These are phyloP conservation scores for Bothia castanella DNA, from an alignment of 1,284 basidiomycete genomes.

Conservation along the genomic window DNA sequence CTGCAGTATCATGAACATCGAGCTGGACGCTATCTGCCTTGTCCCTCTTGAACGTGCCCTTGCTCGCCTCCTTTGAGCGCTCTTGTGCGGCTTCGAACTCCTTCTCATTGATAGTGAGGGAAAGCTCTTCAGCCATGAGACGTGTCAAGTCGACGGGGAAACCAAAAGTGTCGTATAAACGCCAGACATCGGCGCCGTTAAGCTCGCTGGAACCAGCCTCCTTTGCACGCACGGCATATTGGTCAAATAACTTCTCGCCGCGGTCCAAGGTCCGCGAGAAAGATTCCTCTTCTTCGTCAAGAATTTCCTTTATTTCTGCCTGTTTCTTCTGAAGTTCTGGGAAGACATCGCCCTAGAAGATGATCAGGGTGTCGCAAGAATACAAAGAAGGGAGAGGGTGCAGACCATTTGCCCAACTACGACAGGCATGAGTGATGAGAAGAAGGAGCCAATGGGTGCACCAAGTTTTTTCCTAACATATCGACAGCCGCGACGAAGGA, in stretches of 20 bases:
- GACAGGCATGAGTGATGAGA: conserved; percentile 87
- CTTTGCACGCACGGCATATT: conserved; percentile 74
- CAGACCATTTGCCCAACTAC: conserved; percentile 86
- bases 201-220: conserved; percentile 67
- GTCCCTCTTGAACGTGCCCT: conserved; percentile 71
- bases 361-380: conserved; percentile 12
- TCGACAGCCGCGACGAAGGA: conserved; percentile 87
- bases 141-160: conserved; percentile 97
- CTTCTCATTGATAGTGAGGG: conserved; percentile 79
- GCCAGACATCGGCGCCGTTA: conserved; percentile 92
- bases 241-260: conserved; percentile 94
- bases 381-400: neutral
- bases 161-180: conserved; percentile 96
- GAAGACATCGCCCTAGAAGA: conserved; percentile 75
- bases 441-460: conserved; percentile 93
- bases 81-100: conserved; percentile 92
- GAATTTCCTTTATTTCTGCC: conserved; percentile 88
- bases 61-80: conserved; percentile 88
- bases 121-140: conserved; percentile 95
- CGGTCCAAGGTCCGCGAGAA: conserved; percentile 96
- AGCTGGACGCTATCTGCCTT: conserved; percentile 75
- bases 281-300: conserved; percentile 96
- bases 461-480: conserved; percentile 96
- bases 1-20: conserved; percentile 93
- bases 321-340: conserved; percentile 88